Base-by-base conservation (phyloP, 2,329 filamentous ascomycete genomes). In the Fusarium circinatum region DNA sequence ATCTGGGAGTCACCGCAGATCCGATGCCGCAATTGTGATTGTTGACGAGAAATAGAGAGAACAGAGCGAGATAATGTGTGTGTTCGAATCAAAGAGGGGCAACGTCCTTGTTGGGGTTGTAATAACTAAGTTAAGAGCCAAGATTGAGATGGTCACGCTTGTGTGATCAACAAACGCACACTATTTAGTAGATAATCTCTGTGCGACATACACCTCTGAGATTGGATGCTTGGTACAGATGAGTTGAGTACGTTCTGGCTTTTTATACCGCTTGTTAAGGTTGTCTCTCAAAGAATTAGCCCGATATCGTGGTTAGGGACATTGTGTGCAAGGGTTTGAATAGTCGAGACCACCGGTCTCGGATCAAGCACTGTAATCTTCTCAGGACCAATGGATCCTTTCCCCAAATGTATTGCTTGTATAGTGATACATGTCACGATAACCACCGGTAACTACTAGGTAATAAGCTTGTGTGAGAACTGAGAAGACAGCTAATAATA, bases 341-440 rank as follows among this genome's bases (percentile, higher is more conserved):
- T 24, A 49, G 36, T 48, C n/a, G 34, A 49, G 30, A 32, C 20
- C 42, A 71, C 66, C 66, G 71, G 71, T 59, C 49, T 74, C 67
- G 62, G 62, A 67, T 61, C 38, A 51, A 34, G 48, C 24, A 24
- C n/a, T 48, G 47, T 42, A 54, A 48, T 44, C 41, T 38, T n/a
- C 14, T 54, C 30, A 61, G 48, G 26, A 49, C 24, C 45, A 34
- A 49, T 49, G 14, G 55, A 48, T 49, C 49, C 39, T 22, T 63
- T 36, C 48, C 20, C 42, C 38, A 28, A 54, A 28, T 36, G 34
- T 30, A 32, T 45, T 51, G 51, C 34, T 24, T 49, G 45, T 55
- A 44, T 15, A 42, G 54, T 59, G 55, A 54, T 42, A 60, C 28
- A 48, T 62, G 54, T 73, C 62, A 45, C 48, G 62, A 73, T 76